Evolutionary conservation across 352 stramenopile species (phyloP), one percentile per base, ranked within the genome.

Genomic region (Globisporangium splendens): DNA sequence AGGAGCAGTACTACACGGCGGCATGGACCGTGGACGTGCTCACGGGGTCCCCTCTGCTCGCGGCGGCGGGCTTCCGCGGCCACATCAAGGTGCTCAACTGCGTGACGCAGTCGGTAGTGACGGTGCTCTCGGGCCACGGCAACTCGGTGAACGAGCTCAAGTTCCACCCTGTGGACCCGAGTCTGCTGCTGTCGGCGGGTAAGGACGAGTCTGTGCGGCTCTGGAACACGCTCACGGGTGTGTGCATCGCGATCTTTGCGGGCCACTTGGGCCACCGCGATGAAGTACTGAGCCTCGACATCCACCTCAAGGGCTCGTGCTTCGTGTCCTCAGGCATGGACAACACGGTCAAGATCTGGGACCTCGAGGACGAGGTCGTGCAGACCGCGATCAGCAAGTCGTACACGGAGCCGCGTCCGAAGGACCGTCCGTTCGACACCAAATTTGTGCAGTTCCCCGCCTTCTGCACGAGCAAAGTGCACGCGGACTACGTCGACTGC

Each of bases 341-440:
- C 72, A 97, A 96, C 63, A 96, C 76, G 8, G 77, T 98, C 54
- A 97, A 97, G 61, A 72, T 98, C n/a, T 98, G 95, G 95, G 84
- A 91, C 58, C 77, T 97, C 18, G 81, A 93, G 48, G 75, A 85
- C 39, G 67, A 79, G 14, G 70, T 73, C 1, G 75, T 96, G 54
- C 73, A 88, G 56, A 77, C 59, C n/a, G 86, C 85, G 6, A 91
- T 95, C 46, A 64, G 69, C 33, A 84, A 85, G 58, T 89, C 80
- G 54, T 93, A 94, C 68, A 88, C 73, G 20, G 73, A 88, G 46
- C 70, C 77, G 21, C 77, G 84, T 2, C 70, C 81, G 15, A 66
- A 73, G 21, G 71, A 82, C 56, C 76, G 83, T 38, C 76, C 75
- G 18, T 96, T 96, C 47, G 72, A 81, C 59, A 93, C 88, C 38